Base-by-base conservation (phyloP, 805 yeast species). In the Barnettozyma populi region DNA sequence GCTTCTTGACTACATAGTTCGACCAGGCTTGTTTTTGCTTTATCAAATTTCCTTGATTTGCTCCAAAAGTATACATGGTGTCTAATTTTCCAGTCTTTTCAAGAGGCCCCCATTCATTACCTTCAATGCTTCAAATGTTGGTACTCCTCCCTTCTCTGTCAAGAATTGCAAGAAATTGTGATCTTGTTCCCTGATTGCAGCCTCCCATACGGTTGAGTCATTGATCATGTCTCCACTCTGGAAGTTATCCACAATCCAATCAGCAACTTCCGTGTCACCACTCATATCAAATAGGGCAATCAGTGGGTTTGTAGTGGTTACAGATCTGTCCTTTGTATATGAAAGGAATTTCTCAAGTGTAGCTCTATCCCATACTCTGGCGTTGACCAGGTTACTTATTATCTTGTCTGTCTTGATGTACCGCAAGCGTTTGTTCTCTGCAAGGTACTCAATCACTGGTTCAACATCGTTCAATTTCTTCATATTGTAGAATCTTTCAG, bases 201-300 rank as follows among this genome's bases (percentile, higher is more conserved):
- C 46, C 1, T 48, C 20, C 63, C 65, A 61, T 2, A 61, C n/a
- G 11, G 41, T 47, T 36, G 55, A 51, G 39, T 55, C 51, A 41
- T 46, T 53, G 5, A 52, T 31, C 41, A 57, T 14, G 8, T 35
- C 40, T 5, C 32, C 41, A 13, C 44, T 37, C 1, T 36, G 41
- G 16, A 49, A 37, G 14, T 50, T 52, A 7, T 50, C 45, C 23
- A 56, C 23, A 13, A 55, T 14, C 63, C 63, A 57, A 9, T 54
- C 38, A 0, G 51, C 53, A 6, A 55, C 23, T 2, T 36, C 42
- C 8, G 48, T 2, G 21, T 53, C 48, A 7, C 25, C 14, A 4
- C 9, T 21, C 4, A 25, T 2, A 20, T 25, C n/a, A 23, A 61
- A 55, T 1, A 56, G 51, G 4, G 41, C 38, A 2, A 59, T 53